phyloP scores from a whole-genome alignment of 495 filamentous ascomycete genomes.

The Neurospora tetrasperma region DNA sequence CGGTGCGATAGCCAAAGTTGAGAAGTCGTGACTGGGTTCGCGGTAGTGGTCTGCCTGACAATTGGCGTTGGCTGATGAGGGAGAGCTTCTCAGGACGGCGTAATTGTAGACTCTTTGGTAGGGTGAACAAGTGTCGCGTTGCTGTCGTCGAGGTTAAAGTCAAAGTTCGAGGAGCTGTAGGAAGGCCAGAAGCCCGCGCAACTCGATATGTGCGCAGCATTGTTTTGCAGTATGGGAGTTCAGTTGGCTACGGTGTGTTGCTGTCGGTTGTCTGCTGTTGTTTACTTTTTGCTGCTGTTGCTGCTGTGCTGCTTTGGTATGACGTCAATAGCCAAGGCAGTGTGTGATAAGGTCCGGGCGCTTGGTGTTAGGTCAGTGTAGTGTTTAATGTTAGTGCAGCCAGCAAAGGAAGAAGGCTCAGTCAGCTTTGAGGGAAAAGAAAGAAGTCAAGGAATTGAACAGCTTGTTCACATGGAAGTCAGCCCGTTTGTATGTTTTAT shows the following conservation, averaged over 20 bases:
- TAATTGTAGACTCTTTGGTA: neutral
- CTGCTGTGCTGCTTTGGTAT: neutral
- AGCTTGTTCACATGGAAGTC: neutral
- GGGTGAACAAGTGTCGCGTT: neutral
- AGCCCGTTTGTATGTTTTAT: neutral
- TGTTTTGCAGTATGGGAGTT: neutral
- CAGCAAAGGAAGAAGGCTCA: neutral
- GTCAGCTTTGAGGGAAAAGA: neutral
- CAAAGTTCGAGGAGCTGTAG: neutral
- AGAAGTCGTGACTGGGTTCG: constrained; percentile 31
- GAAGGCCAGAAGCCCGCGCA: neutral
- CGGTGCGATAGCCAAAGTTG: constrained; percentile 42
- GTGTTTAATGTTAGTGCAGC: neutral
- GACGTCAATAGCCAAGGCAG: constrained; percentile 4
- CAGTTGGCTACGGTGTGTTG: neutral
- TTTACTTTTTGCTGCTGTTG: neutral
- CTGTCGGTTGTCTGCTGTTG: neutral
- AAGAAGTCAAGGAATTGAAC: neutral
- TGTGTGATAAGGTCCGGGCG: neutral
- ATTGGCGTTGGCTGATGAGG: constrained; percentile 17
- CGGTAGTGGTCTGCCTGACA: constrained; percentile 41
- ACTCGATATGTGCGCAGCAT: constrained; percentile 8
- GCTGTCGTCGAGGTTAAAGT: neutral
- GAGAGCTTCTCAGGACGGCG: constrained; percentile 2
- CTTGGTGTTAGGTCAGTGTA: neutral